Percentiles rank a stretch among this genome's conserved stretches.
phyloP scores from a whole-genome alignment of 75 land plant genomes.

The Pseudotsuga menziesii region DNA sequence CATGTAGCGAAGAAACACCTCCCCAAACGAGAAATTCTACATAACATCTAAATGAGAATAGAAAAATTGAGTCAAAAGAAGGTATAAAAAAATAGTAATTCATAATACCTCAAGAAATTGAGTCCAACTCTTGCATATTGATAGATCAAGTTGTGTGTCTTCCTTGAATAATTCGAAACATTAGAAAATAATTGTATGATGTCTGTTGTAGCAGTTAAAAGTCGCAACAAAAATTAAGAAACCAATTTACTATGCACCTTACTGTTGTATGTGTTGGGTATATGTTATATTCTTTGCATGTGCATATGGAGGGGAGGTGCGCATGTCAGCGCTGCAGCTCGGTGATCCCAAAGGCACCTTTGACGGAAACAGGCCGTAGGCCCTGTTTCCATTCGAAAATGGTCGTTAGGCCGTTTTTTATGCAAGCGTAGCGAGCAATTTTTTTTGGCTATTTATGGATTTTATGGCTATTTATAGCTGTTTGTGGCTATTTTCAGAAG shows the following conservation, averaged over 20 bases:
- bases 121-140: slow-evolving; percentile 68
- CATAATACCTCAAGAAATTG: slow-evolving; percentile 84
- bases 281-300: no score
- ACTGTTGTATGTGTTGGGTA: slow-evolving; percentile 63
- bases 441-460: no score
- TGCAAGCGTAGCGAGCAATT: no score
- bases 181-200: not conserved
- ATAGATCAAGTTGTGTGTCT: slow-evolving; percentile 68
- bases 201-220: not conserved
- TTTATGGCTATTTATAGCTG: no score
- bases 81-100: not conserved
- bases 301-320: no score
- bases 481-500: no score
- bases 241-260: slow-evolving; percentile 39
- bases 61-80: not conserved
- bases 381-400: no score
- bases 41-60: not conserved
- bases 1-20: not conserved
- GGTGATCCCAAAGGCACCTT: no score
- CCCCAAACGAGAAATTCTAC: not conserved
- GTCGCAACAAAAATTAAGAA: not conserved
- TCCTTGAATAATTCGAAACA: slow-evolving; percentile 64
- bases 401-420: no score
- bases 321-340: no score
- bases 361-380: no score